Evolutionary conservation across 1,139 yeast species (phyloP).

Genomic region (Pichia sp.): DNA sequence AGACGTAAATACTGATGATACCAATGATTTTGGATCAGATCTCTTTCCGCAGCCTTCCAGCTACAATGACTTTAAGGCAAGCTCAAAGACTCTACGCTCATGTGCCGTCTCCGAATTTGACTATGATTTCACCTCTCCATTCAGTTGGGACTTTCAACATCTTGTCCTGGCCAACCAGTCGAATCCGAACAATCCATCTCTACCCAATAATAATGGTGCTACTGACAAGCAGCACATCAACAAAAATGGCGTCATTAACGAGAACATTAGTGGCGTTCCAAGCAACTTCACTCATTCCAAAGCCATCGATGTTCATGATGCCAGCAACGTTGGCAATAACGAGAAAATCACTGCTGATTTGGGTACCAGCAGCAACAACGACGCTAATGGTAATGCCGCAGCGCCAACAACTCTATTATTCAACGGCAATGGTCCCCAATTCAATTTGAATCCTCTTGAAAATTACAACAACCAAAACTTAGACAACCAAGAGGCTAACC

Average conservation of each 20-base stretch:
- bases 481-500: neutral
- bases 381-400: neutral
- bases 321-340: neutral
- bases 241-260: neutral
- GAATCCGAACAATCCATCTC: neutral
- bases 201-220: neutral
- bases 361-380: neutral
- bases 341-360: neutral
- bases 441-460: neutral
- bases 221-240: neutral
- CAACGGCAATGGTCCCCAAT: neutral
- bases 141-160: constrained; percentile 30
- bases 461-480: neutral
- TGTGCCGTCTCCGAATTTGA: constrained; percentile 34
- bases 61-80: constrained; percentile 7
- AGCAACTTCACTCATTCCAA: neutral
- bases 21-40: neutral
- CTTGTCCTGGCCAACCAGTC: constrained; percentile 16
- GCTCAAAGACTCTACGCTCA: constrained; percentile 11
- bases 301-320: neutral
- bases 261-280: neutral
- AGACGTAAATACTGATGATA: neutral
- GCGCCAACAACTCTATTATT: neutral
- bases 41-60: constrained; percentile 3
- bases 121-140: constrained; percentile 26